Evolutionary conservation across 345 rosid species (phyloP).

Genomic region (Capsella bursapastoris): DNA sequence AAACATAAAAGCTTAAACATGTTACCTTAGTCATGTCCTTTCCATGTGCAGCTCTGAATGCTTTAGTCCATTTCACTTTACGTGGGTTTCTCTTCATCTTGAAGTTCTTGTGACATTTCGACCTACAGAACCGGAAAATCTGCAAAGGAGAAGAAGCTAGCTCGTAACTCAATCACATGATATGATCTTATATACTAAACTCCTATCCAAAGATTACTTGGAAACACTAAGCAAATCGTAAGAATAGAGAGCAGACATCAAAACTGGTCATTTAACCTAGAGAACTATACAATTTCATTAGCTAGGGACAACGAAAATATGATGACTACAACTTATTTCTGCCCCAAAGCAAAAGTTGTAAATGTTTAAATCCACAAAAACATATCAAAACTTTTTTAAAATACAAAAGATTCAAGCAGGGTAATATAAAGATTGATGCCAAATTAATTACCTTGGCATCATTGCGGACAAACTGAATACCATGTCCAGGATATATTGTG

Average conservation of each 20-base stretch:
- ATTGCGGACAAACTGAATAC: constrained; percentile 86
- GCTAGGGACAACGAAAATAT: not conserved
- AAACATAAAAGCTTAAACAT: not conserved
- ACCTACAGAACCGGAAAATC: constrained; percentile 74
- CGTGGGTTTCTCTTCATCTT: constrained; percentile 99
- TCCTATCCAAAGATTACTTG: no score
- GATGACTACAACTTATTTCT: not conserved
- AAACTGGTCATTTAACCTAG: not conserved
- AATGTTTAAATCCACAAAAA: not conserved
- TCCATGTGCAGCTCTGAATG: constrained; percentile 74
- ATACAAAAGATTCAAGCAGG: not conserved
- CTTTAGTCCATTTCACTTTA: constrained; percentile 97
- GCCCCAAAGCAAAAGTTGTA: not conserved
- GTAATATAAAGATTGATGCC: not conserved
- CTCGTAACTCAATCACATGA: not conserved
- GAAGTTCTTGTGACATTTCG: constrained; percentile 83
- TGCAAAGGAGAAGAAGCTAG: constrained; percentile 39
- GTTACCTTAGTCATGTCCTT: constrained; percentile 96
- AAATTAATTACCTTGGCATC: constrained; percentile 65
- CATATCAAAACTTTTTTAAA: not conserved
- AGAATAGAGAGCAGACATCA: not conserved
- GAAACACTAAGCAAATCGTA: not conserved
- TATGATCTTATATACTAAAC: no score
- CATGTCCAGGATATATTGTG: constrained; percentile 84
- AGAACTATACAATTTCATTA: not conserved